Evolutionary conservation across 768 basidiomycete genomes (phyloP).

Genomic region (Lactarius sanguifluus): DNA sequence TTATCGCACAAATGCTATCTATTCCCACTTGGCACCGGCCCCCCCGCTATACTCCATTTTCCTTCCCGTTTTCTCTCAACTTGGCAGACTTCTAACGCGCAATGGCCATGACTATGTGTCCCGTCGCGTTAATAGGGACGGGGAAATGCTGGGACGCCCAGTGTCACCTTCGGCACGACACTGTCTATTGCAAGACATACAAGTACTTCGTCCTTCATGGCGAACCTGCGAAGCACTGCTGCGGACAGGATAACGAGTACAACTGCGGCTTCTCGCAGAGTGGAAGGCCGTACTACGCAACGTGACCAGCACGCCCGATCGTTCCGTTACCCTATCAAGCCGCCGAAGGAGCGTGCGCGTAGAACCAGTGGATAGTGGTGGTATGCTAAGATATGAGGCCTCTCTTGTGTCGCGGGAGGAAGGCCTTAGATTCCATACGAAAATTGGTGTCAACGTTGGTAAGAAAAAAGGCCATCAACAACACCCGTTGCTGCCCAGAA

Average conservation of each 20-base stretch:
- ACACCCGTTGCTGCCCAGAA: too few relatives aligned
- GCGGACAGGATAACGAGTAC: neutral
- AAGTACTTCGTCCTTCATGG: slow-evolving; percentile 3
- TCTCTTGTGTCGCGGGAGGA: neutral
- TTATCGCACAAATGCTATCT: too few relatives aligned
- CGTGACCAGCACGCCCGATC: too few relatives aligned
- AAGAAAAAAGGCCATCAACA: neutral
- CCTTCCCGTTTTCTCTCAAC: neutral
- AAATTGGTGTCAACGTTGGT: too few relatives aligned
- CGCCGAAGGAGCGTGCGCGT: neutral
- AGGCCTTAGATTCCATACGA: neutral
- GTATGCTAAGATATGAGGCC: too few relatives aligned
- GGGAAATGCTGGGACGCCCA: neutral
- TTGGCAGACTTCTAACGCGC: neutral
- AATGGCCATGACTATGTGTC: too few relatives aligned
- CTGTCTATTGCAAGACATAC: too few relatives aligned
- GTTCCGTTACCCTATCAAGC: neutral
- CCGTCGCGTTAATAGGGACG: too few relatives aligned
- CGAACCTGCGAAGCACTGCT: neutral
- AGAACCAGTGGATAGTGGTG: neutral
- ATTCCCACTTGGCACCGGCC: neutral
- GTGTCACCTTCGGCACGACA: neutral
- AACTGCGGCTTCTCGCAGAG: slow-evolving; percentile 1
- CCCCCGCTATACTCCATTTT: neutral
- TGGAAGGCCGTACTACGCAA: too few relatives aligned